Evolutionary conservation across 805 yeast genomes (phyloP), one percentile per base, ranked within the genome.

Genomic region (Candida saitoana): DNA sequence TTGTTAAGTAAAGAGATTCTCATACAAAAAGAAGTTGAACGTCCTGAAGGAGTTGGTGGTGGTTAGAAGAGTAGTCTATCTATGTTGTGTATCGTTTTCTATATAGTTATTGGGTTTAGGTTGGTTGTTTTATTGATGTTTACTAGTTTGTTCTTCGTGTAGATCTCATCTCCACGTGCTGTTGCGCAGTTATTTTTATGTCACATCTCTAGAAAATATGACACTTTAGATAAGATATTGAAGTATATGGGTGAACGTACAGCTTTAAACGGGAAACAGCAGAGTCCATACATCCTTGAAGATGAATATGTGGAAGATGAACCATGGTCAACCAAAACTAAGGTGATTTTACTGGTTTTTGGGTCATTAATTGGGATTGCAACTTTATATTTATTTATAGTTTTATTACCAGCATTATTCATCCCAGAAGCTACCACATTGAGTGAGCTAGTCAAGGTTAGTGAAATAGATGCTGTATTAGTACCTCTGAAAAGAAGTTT

Each of bases 1-100:
- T 63, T 90, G 36, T 66, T 90, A 27, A 75, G 83, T 11, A 77
- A 71, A 43, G 75, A 84, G 18, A 45, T 82, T 3, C 69, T 89
- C 1, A 73, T 84, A 4, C 84, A 84, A 49, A 80, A 71, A 46
- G 96, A 87, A 55, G 65, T 50, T 4, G 64, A 55, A 41, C 58
- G 74, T 18, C 69, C 71, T 3, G 73, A 66, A 43, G 74, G 72
- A 19, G 68, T 54, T 22, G 73, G 72, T n/a, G 73, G 75, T 14
- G 75, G 75, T 38, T 69, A 54, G 33, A 14, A 20, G 25, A 14
- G n/a, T 32, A 16, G 16, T 20, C 9, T 19, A 12, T 34, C 9
- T 20, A 30, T 38, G 14, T n/a, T 37, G 7, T 27, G 34, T 16
- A 31, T 30, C 11, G 8, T 15, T 22, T 22, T 27, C n/a, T 19